A percentile compares a stretch with the other conserved stretches of the same genome.
Conservation (phyloP, 2,329 filamentous ascomycete genomes). For the Neurospora sp. region DNA sequence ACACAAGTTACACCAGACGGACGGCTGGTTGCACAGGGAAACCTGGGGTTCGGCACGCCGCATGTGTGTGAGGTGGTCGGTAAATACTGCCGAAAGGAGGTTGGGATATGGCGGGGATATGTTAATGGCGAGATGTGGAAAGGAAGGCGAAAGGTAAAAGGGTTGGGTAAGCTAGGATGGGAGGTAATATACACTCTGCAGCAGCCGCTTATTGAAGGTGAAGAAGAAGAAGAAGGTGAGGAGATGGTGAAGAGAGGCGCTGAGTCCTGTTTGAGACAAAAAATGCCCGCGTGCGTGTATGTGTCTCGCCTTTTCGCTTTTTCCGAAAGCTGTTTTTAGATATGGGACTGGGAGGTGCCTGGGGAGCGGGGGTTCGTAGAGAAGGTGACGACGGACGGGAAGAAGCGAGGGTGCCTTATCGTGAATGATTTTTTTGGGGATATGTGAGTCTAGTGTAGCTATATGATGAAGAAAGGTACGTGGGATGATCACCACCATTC, state of each 20-base stretch:
- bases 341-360: neutral
- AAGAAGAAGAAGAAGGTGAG: neutral
- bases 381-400: neutral
- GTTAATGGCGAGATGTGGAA: neutral
- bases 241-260: neutral
- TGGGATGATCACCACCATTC: neutral
- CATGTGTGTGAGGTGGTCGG: neutral
- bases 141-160: neutral
- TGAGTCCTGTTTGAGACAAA: neutral
- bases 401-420: neutral
- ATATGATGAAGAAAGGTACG: neutral
- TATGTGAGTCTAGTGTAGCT: no score
- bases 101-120: neutral
- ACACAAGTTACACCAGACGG: neutral
- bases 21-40: neutral
- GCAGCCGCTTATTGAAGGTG: neutral
- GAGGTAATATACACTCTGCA: neutral
- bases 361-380: neutral
- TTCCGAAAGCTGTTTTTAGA: neutral
- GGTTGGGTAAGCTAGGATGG: neutral
- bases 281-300: neutral
- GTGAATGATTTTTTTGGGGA: neutral
- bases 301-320: neutral
- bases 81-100: neutral
- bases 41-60: neutral